Percentiles rank a stretch among this genome's conserved stretches.
phyloP scores from a whole-genome alignment of 2,329 filamentous ascomycete species.

The Parastagonospora avenae region DNA sequence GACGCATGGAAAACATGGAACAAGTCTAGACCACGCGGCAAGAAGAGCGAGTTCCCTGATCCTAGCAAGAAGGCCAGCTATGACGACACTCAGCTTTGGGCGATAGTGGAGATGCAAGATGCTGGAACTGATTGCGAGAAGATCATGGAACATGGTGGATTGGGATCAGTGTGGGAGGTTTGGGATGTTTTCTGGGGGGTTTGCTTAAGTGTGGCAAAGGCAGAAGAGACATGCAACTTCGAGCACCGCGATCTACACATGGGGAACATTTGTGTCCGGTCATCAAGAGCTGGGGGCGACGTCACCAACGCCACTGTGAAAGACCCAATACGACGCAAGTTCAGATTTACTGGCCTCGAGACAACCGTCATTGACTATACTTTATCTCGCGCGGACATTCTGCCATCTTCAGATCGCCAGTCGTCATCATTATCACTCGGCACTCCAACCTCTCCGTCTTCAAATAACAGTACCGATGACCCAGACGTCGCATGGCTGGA shows the following conservation, averaged over 20 bases:
- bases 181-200: conserved; percentile 73
- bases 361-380: conserved; percentile 73
- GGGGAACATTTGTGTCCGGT: conserved; percentile 67
- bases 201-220: conserved; percentile 64
- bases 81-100: conserved; percentile 63
- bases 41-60: conserved; percentile 60
- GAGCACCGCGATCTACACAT: conserved; percentile 71
- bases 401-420: conserved; percentile 10
- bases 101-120: conserved; percentile 69
- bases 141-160: conserved; percentile 41
- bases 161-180: conserved; percentile 50
- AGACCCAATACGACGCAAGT: conserved; percentile 42
- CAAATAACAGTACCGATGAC: conserved; percentile 1
- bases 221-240: conserved; percentile 64
- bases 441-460: conserved; percentile 7
- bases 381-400: conserved; percentile 64
- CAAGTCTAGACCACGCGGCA: conserved; percentile 48
- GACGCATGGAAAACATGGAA: conserved; percentile 55
- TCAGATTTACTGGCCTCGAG: conserved; percentile 62
- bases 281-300: conserved; percentile 27
- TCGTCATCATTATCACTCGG: conserved; percentile 17
- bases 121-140: conserved; percentile 62
- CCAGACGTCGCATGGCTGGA: conserved; percentile 52
- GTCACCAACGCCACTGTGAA: conserved; percentile 41
- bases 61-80: conserved; percentile 60